Evolutionary conservation across 2,329 filamentous ascomycete genomes (phyloP).

Genomic region (Chaetothyriales sp.): DNA sequence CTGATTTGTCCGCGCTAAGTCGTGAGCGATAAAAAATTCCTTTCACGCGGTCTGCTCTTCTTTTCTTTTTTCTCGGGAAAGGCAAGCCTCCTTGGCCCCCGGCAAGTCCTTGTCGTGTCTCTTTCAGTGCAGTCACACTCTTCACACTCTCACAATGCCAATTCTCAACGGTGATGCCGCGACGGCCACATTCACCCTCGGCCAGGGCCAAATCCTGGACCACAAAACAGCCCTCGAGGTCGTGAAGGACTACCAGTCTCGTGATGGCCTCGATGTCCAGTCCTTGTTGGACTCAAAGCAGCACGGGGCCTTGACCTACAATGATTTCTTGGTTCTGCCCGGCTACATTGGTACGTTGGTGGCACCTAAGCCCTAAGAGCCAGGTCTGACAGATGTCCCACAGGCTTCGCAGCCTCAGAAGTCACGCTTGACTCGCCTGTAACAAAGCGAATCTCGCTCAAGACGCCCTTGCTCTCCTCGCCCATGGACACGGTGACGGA

Average conservation of each 20-base stretch:
- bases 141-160: slow-evolving; percentile 46
- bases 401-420: slow-evolving; percentile 76
- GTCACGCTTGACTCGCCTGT: slow-evolving; percentile 80
- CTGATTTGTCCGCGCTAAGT: neutral
- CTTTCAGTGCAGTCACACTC: neutral
- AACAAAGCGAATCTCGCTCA: slow-evolving; percentile 88
- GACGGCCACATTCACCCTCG: slow-evolving; percentile 34
- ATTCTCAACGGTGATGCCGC: slow-evolving; percentile 49
- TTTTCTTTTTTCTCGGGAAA: slow-evolving; percentile 17
- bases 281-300: slow-evolving; percentile 80
- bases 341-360: slow-evolving; percentile 67
- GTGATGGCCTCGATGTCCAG: slow-evolving; percentile 75
- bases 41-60: slow-evolving; percentile 3
- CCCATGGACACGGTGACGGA: slow-evolving; percentile 99
- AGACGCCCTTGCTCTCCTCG: slow-evolving; percentile 91
- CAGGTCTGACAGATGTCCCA: slow-evolving; percentile 13
- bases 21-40: slow-evolving; percentile 5
- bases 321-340: slow-evolving; percentile 91
- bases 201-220: slow-evolving; percentile 49
- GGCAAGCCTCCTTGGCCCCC: slow-evolving; percentile 8
- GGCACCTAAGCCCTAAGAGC: neutral
- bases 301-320: slow-evolving; percentile 92
- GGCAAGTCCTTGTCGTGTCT: slow-evolving; percentile 11
- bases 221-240: slow-evolving; percentile 61
- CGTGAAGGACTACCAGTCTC: slow-evolving; percentile 61